phyloP scores from a whole-genome alignment of 2,329 filamentous ascomycete genomes.

The Coniochaeta prunicola region DNA sequence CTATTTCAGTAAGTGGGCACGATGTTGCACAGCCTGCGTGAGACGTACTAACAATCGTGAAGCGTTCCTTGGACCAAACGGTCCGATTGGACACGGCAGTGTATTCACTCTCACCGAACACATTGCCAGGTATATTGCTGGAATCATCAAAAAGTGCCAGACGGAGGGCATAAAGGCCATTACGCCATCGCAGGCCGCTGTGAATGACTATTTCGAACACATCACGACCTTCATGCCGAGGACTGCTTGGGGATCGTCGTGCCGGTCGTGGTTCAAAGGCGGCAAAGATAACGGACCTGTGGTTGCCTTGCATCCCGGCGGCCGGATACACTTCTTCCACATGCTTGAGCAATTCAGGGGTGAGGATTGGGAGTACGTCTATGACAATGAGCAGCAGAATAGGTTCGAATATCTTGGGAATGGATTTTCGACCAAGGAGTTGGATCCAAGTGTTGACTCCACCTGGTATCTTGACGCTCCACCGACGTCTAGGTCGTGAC shows the following conservation, averaged over 20 bases:
- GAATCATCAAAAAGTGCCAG: conserved; percentile 41
- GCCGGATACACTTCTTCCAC: conserved; percentile 43
- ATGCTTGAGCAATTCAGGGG: conserved; percentile 42
- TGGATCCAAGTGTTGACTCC: conserved; percentile 25
- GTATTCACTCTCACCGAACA: conserved; percentile 44
- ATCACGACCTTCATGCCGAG: conserved; percentile 43
- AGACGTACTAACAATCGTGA: not conserved
- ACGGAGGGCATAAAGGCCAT: conserved; percentile 41
- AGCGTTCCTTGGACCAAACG: conserved; percentile 46
- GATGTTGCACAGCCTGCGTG: not conserved
- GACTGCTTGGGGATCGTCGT: conserved; percentile 37
- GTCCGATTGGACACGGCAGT: conserved; percentile 41
- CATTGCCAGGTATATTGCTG: conserved; percentile 43
- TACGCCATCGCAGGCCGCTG: conserved; percentile 34
- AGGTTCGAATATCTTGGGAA: conserved; percentile 46
- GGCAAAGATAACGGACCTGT: conserved; percentile 35
- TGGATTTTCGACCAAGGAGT: conserved; percentile 41
- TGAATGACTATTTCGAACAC: conserved; percentile 44
- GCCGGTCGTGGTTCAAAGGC: conserved; percentile 46
- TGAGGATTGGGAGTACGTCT: conserved; percentile 47
- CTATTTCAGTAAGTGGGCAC: conserved; percentile 40
- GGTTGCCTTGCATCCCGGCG: conserved; percentile 42
- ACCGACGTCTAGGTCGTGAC: conserved; percentile 3
- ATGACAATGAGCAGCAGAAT: conserved; percentile 29
- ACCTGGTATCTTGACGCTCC: conserved; percentile 34